Percentiles rank a stretch among this genome's conserved stretches.
These are phyloP conservation scores for Hemileccinum rubropunctum DNA, from an alignment of 768 basidiomycete genomes.

Conservation along the genomic window DNA sequence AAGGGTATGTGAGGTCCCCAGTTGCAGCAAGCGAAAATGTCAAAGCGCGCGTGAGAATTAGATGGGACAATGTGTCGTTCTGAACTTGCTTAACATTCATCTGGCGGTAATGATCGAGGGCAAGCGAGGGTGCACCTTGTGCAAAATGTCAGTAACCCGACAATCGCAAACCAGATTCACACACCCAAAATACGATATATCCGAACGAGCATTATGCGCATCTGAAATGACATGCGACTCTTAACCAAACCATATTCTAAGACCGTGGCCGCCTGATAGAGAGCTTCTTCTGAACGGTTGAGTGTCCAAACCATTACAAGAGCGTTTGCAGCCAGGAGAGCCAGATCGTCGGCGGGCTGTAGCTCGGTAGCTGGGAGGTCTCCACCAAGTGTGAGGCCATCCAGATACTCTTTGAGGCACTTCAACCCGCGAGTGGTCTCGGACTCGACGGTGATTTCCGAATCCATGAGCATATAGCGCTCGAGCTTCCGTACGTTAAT, in stretches of 20 bases:
- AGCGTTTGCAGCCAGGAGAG: slow-evolving; percentile 67
- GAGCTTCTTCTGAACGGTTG: slow-evolving; percentile 50
- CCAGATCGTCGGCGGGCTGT: slow-evolving; percentile 86
- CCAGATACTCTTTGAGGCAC: slow-evolving; percentile 62
- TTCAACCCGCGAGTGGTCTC: slow-evolving; percentile 52
- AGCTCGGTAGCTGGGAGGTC: slow-evolving; percentile 72
- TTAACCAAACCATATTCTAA: slow-evolving; percentile 69
- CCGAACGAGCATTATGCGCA: slow-evolving; percentile 72
- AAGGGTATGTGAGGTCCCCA: slow-evolving; percentile 72
- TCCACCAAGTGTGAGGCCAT: slow-evolving; percentile 63
- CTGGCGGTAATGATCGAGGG: slow-evolving; percentile 74
- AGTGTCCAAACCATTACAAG: slow-evolving; percentile 63
- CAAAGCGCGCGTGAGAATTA: slow-evolving; percentile 71
- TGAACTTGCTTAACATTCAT: slow-evolving; percentile 85
- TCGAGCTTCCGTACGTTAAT: slow-evolving; percentile 77
- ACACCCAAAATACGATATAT: slow-evolving; percentile 80
- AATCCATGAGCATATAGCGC: slow-evolving; percentile 52
- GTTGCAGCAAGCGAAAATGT: slow-evolving; percentile 75
- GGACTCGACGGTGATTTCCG: slow-evolving; percentile 52
- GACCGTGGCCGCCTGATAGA: slow-evolving; percentile 62
- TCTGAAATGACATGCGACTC: slow-evolving; percentile 79
- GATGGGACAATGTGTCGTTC: slow-evolving; percentile 85
- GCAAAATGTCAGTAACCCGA: slow-evolving; percentile 1
- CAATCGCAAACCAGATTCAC: slow-evolving; percentile 8
- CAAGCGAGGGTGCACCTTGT: slow-evolving; percentile 67